Base-by-base conservation (phyloP, 805 yeast species). In the Ogataea ganodermae region DNA sequence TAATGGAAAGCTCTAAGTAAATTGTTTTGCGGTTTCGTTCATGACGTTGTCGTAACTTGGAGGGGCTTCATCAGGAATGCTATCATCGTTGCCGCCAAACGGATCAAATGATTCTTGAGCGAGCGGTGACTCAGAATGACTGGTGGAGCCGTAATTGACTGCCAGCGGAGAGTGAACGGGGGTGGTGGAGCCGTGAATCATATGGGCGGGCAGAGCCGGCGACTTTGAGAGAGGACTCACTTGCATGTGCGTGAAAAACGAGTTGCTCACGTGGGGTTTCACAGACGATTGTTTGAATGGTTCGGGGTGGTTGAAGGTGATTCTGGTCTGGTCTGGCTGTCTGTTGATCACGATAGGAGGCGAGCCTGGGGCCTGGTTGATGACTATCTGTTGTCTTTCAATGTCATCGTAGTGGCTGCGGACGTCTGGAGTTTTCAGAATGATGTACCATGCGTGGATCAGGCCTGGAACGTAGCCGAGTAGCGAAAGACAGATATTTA, bases 391-490 rank as follows among this genome's bases (percentile, higher is more conserved):
- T 45, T 56, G 54, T 59, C 67, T 48, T 40, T 56, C 60, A 4
- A 56, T 12, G 43, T 64, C 66, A 22, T 63, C 65, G 23, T 51
- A 49, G 3, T 37, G 6, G 42, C 23, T 17, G 31, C 38, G 33
- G 13, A 20, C 13, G 21, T 59, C 59, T 9, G 88, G 86, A 53
- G 80, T 76, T 39, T 67, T 65, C 48, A 81, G 68, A 46, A 86
- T 83, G 48, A 86, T 78, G 62, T 83, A 86, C 66, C 83, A 74
- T 4, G 86, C 74, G 63, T 86, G 92, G 36, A 85, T 65, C 42
- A 84, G 68, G 3, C 90, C 90, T 0, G 92, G 92, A 48, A 86
- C 66, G 62, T 77, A 81, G 2, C 90, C 88, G 26, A 85, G 66
- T 7, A 82, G 42, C 53, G 83, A 80, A 35, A 86, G 70, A 22